Evolutionary conservation across 1,284 basidiomycete genomes (phyloP).

Genomic region (Ceratobasidium sp.): DNA sequence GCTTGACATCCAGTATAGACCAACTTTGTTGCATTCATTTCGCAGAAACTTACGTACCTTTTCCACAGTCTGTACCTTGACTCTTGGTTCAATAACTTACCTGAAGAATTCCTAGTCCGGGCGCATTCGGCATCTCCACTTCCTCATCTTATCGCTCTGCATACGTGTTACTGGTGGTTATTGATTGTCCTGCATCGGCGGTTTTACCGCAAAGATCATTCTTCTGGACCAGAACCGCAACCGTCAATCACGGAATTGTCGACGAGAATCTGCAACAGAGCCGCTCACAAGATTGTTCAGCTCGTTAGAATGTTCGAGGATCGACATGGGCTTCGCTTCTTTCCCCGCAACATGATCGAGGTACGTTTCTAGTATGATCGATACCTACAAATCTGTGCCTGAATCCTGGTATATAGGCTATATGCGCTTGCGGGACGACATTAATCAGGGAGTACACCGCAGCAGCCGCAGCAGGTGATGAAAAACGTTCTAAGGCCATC

Average conservation of each 20-base stretch:
- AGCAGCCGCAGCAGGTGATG: too few species aligned
- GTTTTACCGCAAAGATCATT: slow-evolving; percentile 67
- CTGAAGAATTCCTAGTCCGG: slow-evolving; percentile 65
- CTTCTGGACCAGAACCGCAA: slow-evolving; percentile 57
- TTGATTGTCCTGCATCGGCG: slow-evolving; percentile 75
- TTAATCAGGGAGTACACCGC: too few species aligned
- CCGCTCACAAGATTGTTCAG: slow-evolving; percentile 74
- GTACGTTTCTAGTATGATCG: too few species aligned
- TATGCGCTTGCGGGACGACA: too few species aligned
- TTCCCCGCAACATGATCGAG: slow-evolving; percentile 23
- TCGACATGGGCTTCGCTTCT: slow-evolving; percentile 39
- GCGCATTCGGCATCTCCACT: slow-evolving; percentile 67
- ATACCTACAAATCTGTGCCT: too few species aligned
- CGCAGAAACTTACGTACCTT: background rate
- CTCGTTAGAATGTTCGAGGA: slow-evolving; percentile 58
- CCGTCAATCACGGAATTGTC: slow-evolving; percentile 60
- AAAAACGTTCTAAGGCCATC: too few species aligned
- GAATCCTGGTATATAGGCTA: too few species aligned
- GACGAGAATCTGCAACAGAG: slow-evolving; percentile 68
- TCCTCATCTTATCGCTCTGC: slow-evolving; percentile 74
- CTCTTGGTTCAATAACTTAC: slow-evolving; percentile 70
- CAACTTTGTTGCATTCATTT: too few species aligned
- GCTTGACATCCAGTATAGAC: slow-evolving; percentile 28
- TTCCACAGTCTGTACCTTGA: slow-evolving; percentile 69
- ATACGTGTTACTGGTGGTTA: slow-evolving; percentile 74